Conservation (phyloP, 1,284 basidiomycete genomes). For the Amylostereum areolatum region DNA sequence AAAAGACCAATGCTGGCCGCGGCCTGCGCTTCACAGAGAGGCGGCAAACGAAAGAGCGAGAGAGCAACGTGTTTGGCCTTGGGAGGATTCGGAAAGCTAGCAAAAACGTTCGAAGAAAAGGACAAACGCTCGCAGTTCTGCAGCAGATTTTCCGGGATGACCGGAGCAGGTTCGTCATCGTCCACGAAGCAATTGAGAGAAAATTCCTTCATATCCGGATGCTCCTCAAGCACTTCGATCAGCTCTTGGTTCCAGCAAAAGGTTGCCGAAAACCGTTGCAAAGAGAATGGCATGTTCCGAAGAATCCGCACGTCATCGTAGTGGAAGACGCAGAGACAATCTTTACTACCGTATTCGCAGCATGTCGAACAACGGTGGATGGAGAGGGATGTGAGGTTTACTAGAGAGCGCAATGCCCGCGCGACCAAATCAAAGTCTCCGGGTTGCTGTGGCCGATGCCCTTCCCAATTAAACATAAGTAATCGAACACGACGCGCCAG, state of each 20-base stretch:
- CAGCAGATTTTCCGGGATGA: no score
- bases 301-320: conserved; percentile 5
- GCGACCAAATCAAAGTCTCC: conserved; percentile 6
- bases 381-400: conserved; percentile 10
- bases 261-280: no score
- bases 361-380: not conserved
- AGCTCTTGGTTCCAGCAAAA: no score
- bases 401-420: conserved; percentile 3
- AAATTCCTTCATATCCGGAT: no score
- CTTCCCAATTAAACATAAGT: conserved; percentile 3
- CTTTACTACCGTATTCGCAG: not conserved
- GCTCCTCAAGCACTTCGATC: no score
- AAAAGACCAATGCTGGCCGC: not conserved
- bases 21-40: not conserved
- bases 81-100: no score
- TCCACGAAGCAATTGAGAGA: no score
- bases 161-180: no score
- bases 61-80: not conserved
- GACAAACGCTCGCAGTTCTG: no score
- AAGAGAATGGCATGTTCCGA: conserved; percentile 1
- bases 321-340: conserved; percentile 2
- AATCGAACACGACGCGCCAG: conserved; percentile 10
- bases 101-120: no score
- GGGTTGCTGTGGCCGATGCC: conserved; percentile 1
- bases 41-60: not conserved